Base-by-base conservation (phyloP, 257 asterid species). In the Cinchona pubescens region DNA sequence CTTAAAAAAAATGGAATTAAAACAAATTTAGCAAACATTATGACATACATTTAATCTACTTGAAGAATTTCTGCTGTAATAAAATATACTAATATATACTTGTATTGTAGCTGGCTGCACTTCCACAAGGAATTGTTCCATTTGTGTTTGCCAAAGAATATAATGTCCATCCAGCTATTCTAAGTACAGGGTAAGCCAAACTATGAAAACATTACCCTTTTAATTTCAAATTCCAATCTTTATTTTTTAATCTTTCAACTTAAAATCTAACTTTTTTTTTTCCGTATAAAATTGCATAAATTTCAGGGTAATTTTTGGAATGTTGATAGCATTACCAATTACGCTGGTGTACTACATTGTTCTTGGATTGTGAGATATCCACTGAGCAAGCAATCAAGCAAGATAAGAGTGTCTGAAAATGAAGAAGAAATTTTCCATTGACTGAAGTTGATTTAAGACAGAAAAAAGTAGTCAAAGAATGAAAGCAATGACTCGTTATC, bases 101-200 rank as follows among this genome's bases (percentile, higher is more conserved):
- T 69, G 30, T 76, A 25, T 4, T 32, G 49, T 72, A 93, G 98
- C n/a, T n/a, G n/a, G 97, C 98, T 14, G 98, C 98, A 62, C 97
- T 94, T 76, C 98, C 98, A 67, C 97, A 94, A 87, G 98, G 97
- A 80, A 94, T 94, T 74, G 98, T 94, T 71, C 98, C 98, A 7
- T 94, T 94, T 77, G 98, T 94, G 80, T 94, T 94, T 77, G 93
- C 98, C 5, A 94, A 94, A 83, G 98, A 94, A 75, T 94, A 94
- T 87, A 94, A 94, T 53, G 96, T 94, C 40, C 98, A 94, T 83
- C 96, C 98, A 2, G 88, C 92, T 68, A 94, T 94, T 76, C 97
- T 94, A 7, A 94, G 98, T 78, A 94, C 98, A 2, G 94, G 79
- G 98, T 94, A 85, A 89, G 91, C 77, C 48, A 40, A 19, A 79